Base-by-base conservation (phyloP, 2,329 filamentous ascomycete species). In the Microcyclospora tardicrescens region DNA sequence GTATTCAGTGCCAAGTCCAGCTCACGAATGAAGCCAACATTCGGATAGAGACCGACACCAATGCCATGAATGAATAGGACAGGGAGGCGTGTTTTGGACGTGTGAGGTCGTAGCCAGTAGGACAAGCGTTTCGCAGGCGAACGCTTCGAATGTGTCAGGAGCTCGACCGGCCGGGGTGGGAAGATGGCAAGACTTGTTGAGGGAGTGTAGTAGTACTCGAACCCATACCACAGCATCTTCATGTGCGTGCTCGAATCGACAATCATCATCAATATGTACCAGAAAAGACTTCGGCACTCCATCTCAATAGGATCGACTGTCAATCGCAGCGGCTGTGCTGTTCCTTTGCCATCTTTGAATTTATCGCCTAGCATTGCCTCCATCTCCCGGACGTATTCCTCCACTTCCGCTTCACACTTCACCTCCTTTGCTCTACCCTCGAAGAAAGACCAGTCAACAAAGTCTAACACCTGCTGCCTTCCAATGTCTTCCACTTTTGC, bases 1-100 rank as follows among this genome's bases (percentile, higher is more conserved):
- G 38, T 28, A 34, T 55, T 53, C 16, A 50, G 27, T 9, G 43
- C 37, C 3, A 59, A 53, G 44, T 67, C 64, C 30, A 82, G 57
- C 36, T 70, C 66, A 28, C 59, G 54, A 2, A 84, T 60, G 50
- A 79, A 79, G 12, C 60, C 55, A 10, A 68, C 61, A 48, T 83
- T 81, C 0, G 77, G 71, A 52, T 72, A 72, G 2, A 84, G 66
- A 0, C 80, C 79, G 41, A 84, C 67, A 32, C 79, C 78, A 35
- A 83, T 81, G 12, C 80, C 80, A 48, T 84, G 80, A 35, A 83
- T 66, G 58, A 82, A 83, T 3, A 84, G 58, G 6, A 84, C 58
- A 0, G 79, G 80, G 0, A 72, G 59, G 32, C 65, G 64, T 1
- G 64, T 71, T 37, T 66, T 67, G 1, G 73, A 76, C 1, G 67